Evolutionary conservation across 2,329 filamentous ascomycete genomes (phyloP).

Genomic region (Didymella sp.): DNA sequence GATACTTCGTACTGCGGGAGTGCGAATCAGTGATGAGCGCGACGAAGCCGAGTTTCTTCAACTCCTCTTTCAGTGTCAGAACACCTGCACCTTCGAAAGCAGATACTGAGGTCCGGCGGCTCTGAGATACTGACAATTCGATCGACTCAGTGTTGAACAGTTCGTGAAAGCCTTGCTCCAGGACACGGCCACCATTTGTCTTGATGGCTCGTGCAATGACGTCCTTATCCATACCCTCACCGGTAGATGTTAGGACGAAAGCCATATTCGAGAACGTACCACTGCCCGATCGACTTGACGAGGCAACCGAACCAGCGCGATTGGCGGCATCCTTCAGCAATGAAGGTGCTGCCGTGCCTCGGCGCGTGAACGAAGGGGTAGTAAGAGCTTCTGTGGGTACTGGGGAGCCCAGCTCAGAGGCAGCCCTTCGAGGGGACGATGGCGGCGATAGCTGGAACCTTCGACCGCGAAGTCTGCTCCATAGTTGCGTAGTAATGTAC

Average conservation of each 20-base stretch:
- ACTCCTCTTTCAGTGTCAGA: slow-evolving; percentile 62
- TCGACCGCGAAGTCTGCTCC: slow-evolving; percentile 51
- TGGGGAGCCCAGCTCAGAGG: slow-evolving; percentile 37
- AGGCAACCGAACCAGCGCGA: slow-evolving; percentile 40
- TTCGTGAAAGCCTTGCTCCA: slow-evolving; percentile 79
- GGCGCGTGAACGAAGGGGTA: slow-evolving; percentile 60
- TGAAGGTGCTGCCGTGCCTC: slow-evolving; percentile 39
- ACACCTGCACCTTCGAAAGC: slow-evolving; percentile 20
- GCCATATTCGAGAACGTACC: slow-evolving; percentile 80
- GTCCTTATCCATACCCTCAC: slow-evolving; percentile 62
- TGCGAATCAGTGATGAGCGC: slow-evolving; percentile 86
- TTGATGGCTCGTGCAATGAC: slow-evolving; percentile 68
- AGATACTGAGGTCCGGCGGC: slow-evolving; percentile 22
- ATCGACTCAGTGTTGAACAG: slow-evolving; percentile 67
- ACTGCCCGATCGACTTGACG: slow-evolving; percentile 33
- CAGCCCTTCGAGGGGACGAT: slow-evolving; percentile 26
- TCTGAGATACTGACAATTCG: slow-evolving; percentile 27
- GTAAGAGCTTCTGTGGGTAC: slow-evolving; percentile 43
- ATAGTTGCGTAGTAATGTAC: slow-evolving; percentile 55
- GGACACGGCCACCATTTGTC: slow-evolving; percentile 73
- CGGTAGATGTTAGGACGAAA: slow-evolving; percentile 80
- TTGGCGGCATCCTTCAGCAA: slow-evolving; percentile 36
- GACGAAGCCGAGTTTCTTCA: slow-evolving; percentile 73
- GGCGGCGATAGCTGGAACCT: slow-evolving; percentile 39
- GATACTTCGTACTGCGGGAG: slow-evolving; percentile 87